These are phyloP conservation scores for Lunularia cruciata DNA, from an alignment of 225 moss, liverwort and hornwort species.

Conservation along the genomic window DNA sequence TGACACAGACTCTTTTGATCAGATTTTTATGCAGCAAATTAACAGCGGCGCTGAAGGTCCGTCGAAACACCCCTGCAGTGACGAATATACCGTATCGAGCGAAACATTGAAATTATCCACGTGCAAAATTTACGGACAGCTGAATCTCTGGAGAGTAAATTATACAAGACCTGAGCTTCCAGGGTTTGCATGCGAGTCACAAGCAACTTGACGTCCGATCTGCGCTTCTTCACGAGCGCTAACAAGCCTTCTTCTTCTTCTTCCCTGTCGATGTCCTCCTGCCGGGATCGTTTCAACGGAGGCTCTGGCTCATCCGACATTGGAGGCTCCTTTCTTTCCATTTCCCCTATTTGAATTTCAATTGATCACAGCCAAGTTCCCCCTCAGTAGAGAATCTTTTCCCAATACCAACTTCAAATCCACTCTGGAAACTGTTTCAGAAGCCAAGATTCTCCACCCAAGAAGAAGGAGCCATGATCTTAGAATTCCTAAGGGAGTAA, in stretches of 20 bases:
- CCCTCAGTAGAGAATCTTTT: neutral
- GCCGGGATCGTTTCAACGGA: slow-evolving; percentile 31
- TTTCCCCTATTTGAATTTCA: neutral
- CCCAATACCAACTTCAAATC: no score
- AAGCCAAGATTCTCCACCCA: neutral
- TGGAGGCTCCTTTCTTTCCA: slow-evolving; percentile 30
- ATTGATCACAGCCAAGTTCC: neutral
- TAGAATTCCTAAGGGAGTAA: no score
- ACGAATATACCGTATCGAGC: no score
- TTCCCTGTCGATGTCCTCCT: slow-evolving; percentile 18
- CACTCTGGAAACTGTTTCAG: neutral
- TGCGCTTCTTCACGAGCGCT: slow-evolving; percentile 44
- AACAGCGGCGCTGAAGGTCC: no score
- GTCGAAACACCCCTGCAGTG: no score
- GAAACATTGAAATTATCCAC: no score
- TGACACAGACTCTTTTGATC: no score
- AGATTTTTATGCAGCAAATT: no score
- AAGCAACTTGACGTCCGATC: slow-evolving; percentile 36
- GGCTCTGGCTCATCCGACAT: slow-evolving; percentile 15
- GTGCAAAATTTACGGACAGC: neutral
- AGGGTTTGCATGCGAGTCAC: slow-evolving; percentile 30
- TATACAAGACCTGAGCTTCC: slow-evolving; percentile 26
- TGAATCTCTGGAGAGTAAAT: neutral
- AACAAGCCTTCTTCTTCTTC: slow-evolving; percentile 45
- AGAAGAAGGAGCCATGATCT: no score